Base-by-base conservation (phyloP, 352 stramenopile genomes). In the Phytophthora ohioensis region DNA sequence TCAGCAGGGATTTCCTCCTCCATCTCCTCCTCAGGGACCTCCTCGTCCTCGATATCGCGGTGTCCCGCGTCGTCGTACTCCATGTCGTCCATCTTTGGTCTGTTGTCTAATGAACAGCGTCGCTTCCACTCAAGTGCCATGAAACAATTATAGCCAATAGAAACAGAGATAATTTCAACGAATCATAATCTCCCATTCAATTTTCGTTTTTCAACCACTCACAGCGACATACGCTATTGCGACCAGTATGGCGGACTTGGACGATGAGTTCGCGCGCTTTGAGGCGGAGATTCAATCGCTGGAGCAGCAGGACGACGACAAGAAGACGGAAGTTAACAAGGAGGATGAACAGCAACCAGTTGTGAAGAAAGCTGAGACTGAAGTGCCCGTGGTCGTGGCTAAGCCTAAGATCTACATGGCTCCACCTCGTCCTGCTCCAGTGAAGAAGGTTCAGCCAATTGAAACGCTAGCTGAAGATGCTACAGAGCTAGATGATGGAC, bases 11-110 rank as follows among this genome's bases (percentile, higher is more conserved):
- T 76, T 38, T 94, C 88, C 61, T 94, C 87, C 64, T 94, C 73
- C 51, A 77, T 21, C 38, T 80, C 73, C 39, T 94, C 88, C 73
- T 96, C 88, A 0, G 82, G 82, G 45, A 91, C 76, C 66, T 95
- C 88, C 55, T 96, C 88, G 60, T 96, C 85, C 52, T 95, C 88
- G 60, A 94, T 91, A 27, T 93, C 88, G 77, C 88, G 82, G 78
- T 82, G 75, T 46, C 71, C 82, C 3, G 78, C 88, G 75, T 94
- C 84, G 71, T 95, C 88, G 59, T 93, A 94, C 36, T 95, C 88
- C 82, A 91, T 91, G 75, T 95, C 88, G 75, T 95, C 88, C 88
- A 95, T 95, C 34, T 56, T 65, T 27, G 21, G 10, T 17, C 52
- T 47, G 34, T 57, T 49, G 47, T 10, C 32, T 27, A 66, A 63